Evolutionary conservation across 331 rosid species (phyloP).

Genomic region (Phaseolus coccineus): DNA sequence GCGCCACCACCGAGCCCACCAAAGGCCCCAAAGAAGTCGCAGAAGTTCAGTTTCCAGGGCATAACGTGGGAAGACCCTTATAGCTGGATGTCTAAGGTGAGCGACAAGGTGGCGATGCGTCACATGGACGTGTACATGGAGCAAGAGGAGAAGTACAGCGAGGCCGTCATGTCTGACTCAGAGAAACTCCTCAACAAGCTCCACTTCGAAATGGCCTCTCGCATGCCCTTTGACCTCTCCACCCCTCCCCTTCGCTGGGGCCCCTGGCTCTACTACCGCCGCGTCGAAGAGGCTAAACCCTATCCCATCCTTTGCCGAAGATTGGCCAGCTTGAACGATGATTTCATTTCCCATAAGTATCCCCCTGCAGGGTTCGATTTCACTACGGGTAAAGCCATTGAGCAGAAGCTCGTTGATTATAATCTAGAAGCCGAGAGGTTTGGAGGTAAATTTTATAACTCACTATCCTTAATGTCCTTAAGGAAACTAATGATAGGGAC

Average conservation of each 20-base stretch:
- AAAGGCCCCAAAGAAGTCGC: slow-evolving; percentile 80
- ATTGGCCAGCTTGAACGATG: slow-evolving; percentile 79
- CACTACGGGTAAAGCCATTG: slow-evolving; percentile 84
- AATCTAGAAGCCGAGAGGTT: slow-evolving; percentile 89
- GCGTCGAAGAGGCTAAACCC: slow-evolving; percentile 90
- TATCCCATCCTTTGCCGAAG: slow-evolving; percentile 80
- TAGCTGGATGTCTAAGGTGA: slow-evolving; percentile 86
- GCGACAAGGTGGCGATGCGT: slow-evolving; percentile 89
- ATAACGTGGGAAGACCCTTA: slow-evolving; percentile 85
- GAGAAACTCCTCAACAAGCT: slow-evolving; percentile 81
- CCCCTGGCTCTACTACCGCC: slow-evolving; percentile 86
- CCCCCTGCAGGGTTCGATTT: slow-evolving; percentile 92
- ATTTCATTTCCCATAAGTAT: slow-evolving; percentile 74
- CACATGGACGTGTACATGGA: slow-evolving; percentile 97
- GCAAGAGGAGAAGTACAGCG: slow-evolving; percentile 90
- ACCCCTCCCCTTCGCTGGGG: slow-evolving; percentile 92
- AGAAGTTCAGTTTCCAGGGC: slow-evolving; percentile 73
- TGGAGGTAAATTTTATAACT: slow-evolving; percentile 57
- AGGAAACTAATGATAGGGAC: too few species aligned
- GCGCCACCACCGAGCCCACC: slow-evolving; percentile 69
- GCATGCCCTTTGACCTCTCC: slow-evolving; percentile 79
- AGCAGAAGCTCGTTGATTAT: slow-evolving; percentile 89
- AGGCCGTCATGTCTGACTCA: slow-evolving; percentile 76
- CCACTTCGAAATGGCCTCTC: slow-evolving; percentile 88
- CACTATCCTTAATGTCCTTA: background rate